Conservation (phyloP, 1,284 basidiomycete genomes). For the Sparassis latifolia region DNA sequence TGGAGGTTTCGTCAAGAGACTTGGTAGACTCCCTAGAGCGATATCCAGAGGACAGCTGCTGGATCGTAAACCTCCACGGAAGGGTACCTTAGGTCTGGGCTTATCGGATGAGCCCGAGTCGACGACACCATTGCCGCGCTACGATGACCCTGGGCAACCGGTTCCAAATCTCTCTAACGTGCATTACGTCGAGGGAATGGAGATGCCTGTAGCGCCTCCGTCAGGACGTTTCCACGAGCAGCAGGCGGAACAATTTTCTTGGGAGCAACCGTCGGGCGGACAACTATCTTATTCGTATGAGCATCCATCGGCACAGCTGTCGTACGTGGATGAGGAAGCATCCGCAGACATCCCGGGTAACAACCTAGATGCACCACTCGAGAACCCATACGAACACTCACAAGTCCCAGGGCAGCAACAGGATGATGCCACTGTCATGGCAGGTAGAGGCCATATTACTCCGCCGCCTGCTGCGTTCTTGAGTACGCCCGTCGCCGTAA, state of each 20-base stretch:
- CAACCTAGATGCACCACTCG: background rate
- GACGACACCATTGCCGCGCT: slow-evolving; percentile 16
- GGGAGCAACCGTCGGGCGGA: slow-evolving; percentile 4
- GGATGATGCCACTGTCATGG: background rate
- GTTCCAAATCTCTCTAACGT: slow-evolving; percentile 14
- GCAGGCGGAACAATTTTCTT: too few relatives aligned
- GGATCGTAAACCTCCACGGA: slow-evolving; percentile 13
- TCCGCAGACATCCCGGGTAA: background rate
- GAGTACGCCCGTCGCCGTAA: background rate
- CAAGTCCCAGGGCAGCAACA: slow-evolving; percentile 1
- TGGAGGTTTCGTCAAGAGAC: slow-evolving; percentile 25
- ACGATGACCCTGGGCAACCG: slow-evolving; percentile 16
- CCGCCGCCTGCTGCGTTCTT: background rate
- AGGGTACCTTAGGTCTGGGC: slow-evolving; percentile 7
- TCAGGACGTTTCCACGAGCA: too few relatives aligned
- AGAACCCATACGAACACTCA: background rate
- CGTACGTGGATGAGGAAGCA: background rate
- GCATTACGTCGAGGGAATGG: slow-evolving; percentile 16
- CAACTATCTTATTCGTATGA: background rate
- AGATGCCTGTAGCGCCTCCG: slow-evolving; percentile 9
- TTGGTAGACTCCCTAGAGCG: slow-evolving; percentile 22
- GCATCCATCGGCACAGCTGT: slow-evolving; percentile 3
- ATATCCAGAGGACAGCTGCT: slow-evolving; percentile 16
- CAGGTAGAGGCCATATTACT: slow-evolving; percentile 3
- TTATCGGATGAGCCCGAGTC: slow-evolving; percentile 4